Conservation (phyloP, 73 alveolate genomes). For the Breviolum minutum region DNA sequence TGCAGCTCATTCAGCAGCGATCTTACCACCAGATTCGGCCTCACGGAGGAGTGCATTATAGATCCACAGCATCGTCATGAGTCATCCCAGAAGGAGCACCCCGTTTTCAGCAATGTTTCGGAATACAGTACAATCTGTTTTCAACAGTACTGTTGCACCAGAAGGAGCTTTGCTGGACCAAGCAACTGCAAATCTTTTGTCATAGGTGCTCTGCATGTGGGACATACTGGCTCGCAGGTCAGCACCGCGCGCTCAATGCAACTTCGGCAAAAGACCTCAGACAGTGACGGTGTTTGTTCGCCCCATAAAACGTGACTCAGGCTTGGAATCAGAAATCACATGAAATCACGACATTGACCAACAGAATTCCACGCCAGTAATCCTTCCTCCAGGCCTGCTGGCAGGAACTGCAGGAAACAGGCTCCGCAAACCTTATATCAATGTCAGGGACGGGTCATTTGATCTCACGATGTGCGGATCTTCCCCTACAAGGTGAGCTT, state of each 20-base stretch:
- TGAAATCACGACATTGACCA: background rate
- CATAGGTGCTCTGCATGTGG: slow-evolving; percentile 77
- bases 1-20: slow-evolving; percentile 86
- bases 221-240: slow-evolving; percentile 54
- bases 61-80: background rate
- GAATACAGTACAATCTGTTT: too few species aligned
- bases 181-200: slow-evolving; percentile 41
- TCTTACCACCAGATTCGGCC: slow-evolving; percentile 73
- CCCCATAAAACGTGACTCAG: background rate
- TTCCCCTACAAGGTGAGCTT: too few species aligned
- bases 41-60: background rate
- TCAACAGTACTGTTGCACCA: too few species aligned
- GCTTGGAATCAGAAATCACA: background rate
- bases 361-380: background rate
- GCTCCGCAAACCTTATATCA: slow-evolving; percentile 38
- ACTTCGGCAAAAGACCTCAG: slow-evolving; percentile 58
- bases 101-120: too few species aligned
- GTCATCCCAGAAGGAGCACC: background rate
- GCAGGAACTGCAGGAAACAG: slow-evolving; percentile 60
- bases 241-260: slow-evolving; percentile 73
- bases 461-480: too few species aligned
- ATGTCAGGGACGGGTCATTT: background rate
- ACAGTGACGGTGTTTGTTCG: background rate
- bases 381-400: slow-evolving; percentile 40
- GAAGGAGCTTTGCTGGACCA: background rate